Evolutionary conservation across 1,284 basidiomycete genomes (phyloP), one percentile per base, ranked within the genome.

Genomic region (Exsudoporus floridanus): DNA sequence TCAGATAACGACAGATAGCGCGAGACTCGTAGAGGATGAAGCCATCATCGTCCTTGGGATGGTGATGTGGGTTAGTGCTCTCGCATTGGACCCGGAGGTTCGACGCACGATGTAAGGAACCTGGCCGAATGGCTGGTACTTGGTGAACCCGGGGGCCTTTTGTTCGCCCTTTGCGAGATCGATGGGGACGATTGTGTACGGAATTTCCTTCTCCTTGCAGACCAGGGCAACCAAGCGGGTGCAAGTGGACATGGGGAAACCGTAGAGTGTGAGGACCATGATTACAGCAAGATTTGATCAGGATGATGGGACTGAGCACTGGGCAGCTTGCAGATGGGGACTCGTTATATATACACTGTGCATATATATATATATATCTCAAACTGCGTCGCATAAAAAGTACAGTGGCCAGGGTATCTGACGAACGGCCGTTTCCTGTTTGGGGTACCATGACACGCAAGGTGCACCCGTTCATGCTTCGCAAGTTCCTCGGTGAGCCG

Each of bases 81-180:
- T 12, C n/a, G 10, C 1, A 19, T 9, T 6, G 1, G 10, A n/a
- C n/a, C 5, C 23, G 27, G 4, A 1, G 8, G 6, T 0, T 37
- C 16, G 8, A 67, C 75, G 35, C 54, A 81, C 80, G 50, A 88
- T 74, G 67, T 78, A 84, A 2, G 85, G 86, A 55, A 88, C 67
- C 64, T 83, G 81, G 18, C 83, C 84, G 59, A 88, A 88, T 0
- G 86, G 85, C 56, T 88, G 84, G 23, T 73, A 65, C 27, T 63
- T 64, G 21, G 76, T 16, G 71, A 68, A 79, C n/a, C 64, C 73
- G 1, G 76, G 59, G 0, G 62, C 14, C 64, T 83, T 84, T 51
- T 84, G 78, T 58, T 78, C 77, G n/a, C 68, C 67, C 38, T 74
- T 74, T 35, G 42, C 0, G 12, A 80, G 39, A 61, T 84, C 70